phyloP scores from a whole-genome alignment of 192 early-diverging fungal species.

The Chytriomyces confervae region DNA sequence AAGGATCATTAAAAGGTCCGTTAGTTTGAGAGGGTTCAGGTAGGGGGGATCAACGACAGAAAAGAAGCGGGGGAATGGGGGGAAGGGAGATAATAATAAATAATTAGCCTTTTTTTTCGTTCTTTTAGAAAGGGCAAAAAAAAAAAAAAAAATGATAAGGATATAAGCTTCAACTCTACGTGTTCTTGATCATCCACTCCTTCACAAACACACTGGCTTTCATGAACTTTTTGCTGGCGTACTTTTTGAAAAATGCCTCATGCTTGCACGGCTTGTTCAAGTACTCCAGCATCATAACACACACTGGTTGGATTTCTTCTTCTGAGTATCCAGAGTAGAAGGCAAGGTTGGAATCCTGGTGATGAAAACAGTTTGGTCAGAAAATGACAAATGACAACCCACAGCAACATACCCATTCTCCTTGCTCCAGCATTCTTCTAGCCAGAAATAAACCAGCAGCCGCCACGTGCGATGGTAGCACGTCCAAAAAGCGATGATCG shows the following conservation, averaged over 20 bases:
- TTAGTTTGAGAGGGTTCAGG: too few relatives aligned
- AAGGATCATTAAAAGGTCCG: background rate
- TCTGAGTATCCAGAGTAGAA: constrained; percentile 85
- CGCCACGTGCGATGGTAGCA: constrained; percentile 75
- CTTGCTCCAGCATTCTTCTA: constrained; percentile 75
- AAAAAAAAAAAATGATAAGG: background rate
- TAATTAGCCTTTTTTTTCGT: too few relatives aligned
- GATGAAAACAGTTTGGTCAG: constrained; percentile 30
- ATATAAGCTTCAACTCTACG: constrained; percentile 18
- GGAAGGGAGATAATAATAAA: too few relatives aligned
- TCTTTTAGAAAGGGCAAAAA: background rate
- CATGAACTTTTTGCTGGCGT: constrained; percentile 78
- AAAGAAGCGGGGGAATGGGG: background rate
- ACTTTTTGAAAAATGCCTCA: constrained; percentile 85
- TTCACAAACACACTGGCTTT: constrained; percentile 81
- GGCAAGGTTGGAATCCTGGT: constrained; percentile 66
- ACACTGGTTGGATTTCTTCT: constrained; percentile 65
- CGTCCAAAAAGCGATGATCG: constrained; percentile 79
- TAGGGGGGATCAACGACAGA: background rate
- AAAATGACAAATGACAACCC: background rate
- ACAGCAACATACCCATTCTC: constrained; percentile 69
- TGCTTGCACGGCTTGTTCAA: constrained; percentile 58
- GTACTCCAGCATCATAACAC: constrained; percentile 75
- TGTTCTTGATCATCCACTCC: constrained; percentile 73
- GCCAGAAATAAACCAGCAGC: constrained; percentile 82